Evolutionary conservation across 2,329 filamentous ascomycete species (phyloP), one percentile per base, ranked within the genome.

Genomic region (Xylariaceae sp.): DNA sequence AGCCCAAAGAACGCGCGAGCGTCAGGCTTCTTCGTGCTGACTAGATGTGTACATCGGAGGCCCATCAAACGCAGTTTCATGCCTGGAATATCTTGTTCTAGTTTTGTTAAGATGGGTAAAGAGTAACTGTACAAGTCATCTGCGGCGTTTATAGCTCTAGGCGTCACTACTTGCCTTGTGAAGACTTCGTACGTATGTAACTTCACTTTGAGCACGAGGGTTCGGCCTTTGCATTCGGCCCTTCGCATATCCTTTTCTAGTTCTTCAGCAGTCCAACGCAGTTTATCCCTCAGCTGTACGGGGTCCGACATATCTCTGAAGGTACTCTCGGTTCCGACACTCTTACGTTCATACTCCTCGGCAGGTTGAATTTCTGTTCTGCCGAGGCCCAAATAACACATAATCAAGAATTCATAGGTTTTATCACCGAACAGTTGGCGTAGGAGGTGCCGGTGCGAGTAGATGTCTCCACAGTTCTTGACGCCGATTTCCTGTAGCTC

Each of bases 151-250:
- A 97, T 81, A 0, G 92, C 86, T 62, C 87, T 89, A 0, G 90
- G 88, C 2, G 88, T 82, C 2, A 89, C 84, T 5, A 85, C 83
- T 70, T 99, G 95, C 29, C 95, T 82, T 0, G 93, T 96, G 49
- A 91, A 82, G 19, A 97, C 90, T 72, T 98, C 93, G 66, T 93
- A 99, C 0, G 92, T 96, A 71, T 97, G 91, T 7, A 98, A 77
- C 71, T 99, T 99, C 62, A 97, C 82, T 73, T 99, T 99, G 37
- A 99, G 77, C 20, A 91, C 91, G 1, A 99, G 76, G 0, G 93
- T 98, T n/a, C 91, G 85, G 0, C 93, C 93, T 72, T 93, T 96
- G 74, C 90, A 91, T 61, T 90, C 84, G 1, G 90, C 91, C 21
- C 86, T 83, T 55, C 82, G 81, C 76, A 98, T 80, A 67, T 98